These are phyloP conservation scores for Neofusicoccum ribis DNA, from an alignment of 2,329 filamentous ascomycete genomes.

Conservation along the genomic window DNA sequence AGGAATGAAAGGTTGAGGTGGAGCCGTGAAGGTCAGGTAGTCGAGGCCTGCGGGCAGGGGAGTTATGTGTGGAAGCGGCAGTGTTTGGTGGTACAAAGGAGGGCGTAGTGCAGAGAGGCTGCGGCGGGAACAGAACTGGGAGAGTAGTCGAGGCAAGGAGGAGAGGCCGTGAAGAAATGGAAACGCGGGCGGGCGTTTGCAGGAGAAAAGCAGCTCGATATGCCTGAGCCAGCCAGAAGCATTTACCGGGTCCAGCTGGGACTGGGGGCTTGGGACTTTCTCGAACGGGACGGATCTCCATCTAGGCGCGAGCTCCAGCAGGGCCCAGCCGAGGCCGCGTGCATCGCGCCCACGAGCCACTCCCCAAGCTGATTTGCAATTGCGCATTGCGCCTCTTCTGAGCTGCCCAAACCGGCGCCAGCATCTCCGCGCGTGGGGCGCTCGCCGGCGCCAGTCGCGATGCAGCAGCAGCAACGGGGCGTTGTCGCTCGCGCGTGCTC, in stretches of 20 bases:
- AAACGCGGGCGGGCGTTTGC: not conserved
- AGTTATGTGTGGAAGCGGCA: not conserved
- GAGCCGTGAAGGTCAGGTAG: not conserved
- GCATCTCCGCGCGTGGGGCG: not conserved
- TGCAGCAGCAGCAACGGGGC: too few species aligned
- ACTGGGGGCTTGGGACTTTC: not conserved
- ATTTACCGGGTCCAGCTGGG: not conserved
- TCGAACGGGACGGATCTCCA: conserved; percentile 15
- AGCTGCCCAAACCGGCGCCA: not conserved
- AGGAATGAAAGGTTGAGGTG: too few species aligned
- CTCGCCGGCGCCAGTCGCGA: too few species aligned
- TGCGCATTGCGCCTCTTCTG: not conserved
- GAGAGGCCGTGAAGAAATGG: not conserved
- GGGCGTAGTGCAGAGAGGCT: not conserved
- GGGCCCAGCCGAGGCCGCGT: not conserved
- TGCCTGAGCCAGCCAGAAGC: not conserved
- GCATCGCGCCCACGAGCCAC: not conserved
- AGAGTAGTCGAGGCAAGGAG: not conserved
- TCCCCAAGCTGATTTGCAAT: not conserved
- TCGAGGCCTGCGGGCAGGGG: not conserved
- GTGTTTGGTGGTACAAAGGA: not conserved
- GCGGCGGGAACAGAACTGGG: not conserved
- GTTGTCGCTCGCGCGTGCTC: too few species aligned
- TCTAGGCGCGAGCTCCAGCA: not conserved
- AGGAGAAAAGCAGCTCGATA: not conserved